Evolutionary conservation across 768 basidiomycete genomes (phyloP).

Genomic region (Chiua virens): DNA sequence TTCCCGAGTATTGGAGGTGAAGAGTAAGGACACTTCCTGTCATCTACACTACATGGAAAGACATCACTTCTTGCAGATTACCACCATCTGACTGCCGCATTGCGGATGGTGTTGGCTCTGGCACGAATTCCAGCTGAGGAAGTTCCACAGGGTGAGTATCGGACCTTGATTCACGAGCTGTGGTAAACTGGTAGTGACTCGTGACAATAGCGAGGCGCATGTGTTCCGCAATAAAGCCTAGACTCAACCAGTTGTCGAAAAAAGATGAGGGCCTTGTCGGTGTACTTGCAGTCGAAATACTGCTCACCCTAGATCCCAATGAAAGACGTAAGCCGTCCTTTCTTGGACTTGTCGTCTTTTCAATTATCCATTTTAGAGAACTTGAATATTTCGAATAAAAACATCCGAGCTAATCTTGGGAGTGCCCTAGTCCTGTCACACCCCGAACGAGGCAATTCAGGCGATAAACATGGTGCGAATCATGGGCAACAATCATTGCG

Average conservation of each 20-base stretch:
- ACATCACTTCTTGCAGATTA: constrained; percentile 4
- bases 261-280: constrained; percentile 11
- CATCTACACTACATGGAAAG: not conserved
- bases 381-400: constrained; percentile 4
- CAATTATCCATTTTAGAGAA: not conserved
- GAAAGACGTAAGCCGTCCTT: not conserved
- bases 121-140: constrained; percentile 6
- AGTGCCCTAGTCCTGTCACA: constrained; percentile 9
- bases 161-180: not conserved
- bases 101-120: constrained; percentile 18
- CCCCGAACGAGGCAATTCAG: not conserved
- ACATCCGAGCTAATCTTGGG: constrained; percentile 19
- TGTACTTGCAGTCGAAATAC: constrained; percentile 21
- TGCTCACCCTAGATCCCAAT: constrained; percentile 7
- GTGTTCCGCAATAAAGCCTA: constrained; percentile 9
- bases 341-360: not conserved
- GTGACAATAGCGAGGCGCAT: not conserved
- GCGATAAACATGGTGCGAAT: not conserved
- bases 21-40: constrained; percentile 4
- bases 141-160: constrained; percentile 9
- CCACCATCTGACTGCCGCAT: constrained; percentile 9
- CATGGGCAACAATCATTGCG: constrained; percentile 4
- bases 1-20: constrained; percentile 11
- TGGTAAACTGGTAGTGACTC: not conserved
- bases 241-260: constrained; percentile 13